Conservation (phyloP, 306 rosid species). For the Oxytropis ochrocephala region DNA sequence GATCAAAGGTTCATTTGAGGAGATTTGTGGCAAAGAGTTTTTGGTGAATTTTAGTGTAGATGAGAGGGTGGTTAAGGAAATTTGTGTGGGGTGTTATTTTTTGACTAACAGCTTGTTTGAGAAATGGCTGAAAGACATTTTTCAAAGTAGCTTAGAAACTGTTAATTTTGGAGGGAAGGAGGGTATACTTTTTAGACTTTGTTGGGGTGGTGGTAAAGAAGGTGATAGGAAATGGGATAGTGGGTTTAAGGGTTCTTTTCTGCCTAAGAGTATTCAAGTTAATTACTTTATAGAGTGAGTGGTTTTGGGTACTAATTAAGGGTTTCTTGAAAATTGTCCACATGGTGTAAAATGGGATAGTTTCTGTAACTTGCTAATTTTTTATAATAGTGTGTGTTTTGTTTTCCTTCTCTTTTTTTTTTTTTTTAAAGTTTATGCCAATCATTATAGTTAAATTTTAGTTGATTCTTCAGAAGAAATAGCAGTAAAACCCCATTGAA, state of each 20-base stretch:
- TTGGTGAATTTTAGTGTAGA: conserved; percentile 60
- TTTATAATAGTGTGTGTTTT: conserved; percentile 43
- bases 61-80: conserved; percentile 57
- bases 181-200: conserved; percentile 67
- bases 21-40: conserved; percentile 36
- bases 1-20: conserved; percentile 51
- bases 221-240: conserved; percentile 45
- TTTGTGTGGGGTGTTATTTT: conserved; percentile 50
- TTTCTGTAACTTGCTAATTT: conserved; percentile 57
- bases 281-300: conserved; percentile 43
- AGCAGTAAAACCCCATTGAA: no score
- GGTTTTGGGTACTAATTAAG: conserved; percentile 7
- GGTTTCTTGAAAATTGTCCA: conserved; percentile 34
- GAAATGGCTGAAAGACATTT: conserved; percentile 83
- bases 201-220: conserved; percentile 72
- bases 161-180: conserved; percentile 52
- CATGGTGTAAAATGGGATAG: conserved; percentile 29
- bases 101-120: conserved; percentile 76
- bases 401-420: conserved; percentile 12
- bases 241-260: conserved; percentile 67
- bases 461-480: no score
- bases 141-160: conserved; percentile 54
- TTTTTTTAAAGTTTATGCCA: neutral
- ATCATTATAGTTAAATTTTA: no score
- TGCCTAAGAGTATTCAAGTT: conserved; percentile 70